Conservation (phyloP, 139 green algal genomes). For the Edaphochlamys debaryana region DNA sequence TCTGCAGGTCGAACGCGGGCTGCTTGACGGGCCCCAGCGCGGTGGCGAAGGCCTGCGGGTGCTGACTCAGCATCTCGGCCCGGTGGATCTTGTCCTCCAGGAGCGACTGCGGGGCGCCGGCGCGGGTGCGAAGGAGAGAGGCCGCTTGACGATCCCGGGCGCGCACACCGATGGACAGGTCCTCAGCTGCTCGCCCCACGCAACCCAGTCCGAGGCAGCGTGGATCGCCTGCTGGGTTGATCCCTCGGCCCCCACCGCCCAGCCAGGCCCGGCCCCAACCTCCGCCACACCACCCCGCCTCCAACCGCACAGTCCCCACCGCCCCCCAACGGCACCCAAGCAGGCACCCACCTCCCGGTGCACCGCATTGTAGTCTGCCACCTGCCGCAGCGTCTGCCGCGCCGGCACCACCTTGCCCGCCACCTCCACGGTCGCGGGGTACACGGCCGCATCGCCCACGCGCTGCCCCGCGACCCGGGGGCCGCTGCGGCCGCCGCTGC, state of each 20-base stretch:
- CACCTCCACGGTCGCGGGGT: conserved; percentile 26
- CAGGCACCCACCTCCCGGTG: conserved; percentile 12
- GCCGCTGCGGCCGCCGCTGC: background rate
- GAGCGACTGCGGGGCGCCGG: no score
- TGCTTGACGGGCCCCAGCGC: background rate
- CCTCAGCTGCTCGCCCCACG: no score
- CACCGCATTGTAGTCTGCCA: conserved; percentile 37
- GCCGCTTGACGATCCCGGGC: no score
- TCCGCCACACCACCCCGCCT: no score
- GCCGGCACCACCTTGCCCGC: conserved; percentile 34
- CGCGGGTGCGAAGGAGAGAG: no score
- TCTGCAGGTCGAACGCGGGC: conserved; percentile 37
- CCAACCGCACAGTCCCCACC: no score
- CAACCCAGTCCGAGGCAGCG: no score
- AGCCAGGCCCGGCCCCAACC: no score
- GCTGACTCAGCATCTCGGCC: conserved; percentile 41
- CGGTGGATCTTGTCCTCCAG: conserved; percentile 56
- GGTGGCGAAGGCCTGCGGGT: conserved; percentile 36
- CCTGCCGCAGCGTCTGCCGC: conserved; percentile 39
- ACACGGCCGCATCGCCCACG: background rate
- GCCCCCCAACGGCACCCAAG: no score
- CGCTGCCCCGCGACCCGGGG: background rate
- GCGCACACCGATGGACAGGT: no score
- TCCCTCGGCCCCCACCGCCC: no score
- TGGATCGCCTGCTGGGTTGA: no score